These are phyloP conservation scores for Gastrolobium bilobum DNA, from an alignment of 306 rosid species.

Conservation along the genomic window DNA sequence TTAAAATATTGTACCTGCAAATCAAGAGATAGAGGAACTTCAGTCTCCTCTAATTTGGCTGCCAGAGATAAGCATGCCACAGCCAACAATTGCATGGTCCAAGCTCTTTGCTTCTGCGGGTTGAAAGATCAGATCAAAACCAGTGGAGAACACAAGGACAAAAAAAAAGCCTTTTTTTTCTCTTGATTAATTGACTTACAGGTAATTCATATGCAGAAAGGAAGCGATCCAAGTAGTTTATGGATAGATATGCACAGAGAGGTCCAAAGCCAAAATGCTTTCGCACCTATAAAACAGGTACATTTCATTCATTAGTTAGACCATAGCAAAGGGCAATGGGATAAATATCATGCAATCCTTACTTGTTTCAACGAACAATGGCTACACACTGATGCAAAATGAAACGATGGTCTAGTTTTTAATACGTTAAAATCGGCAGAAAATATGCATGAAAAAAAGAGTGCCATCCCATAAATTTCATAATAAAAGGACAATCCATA, in stretches of 20 bases:
- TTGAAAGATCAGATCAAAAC: slow-evolving; percentile 43
- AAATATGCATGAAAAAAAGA: slow-evolving; percentile 16
- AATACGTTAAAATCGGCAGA: background rate
- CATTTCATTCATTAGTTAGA: slow-evolving; percentile 21
- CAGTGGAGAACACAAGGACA: background rate
- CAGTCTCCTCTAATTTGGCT: slow-evolving; percentile 86
- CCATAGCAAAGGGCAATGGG: slow-evolving; percentile 11
- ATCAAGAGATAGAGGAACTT: slow-evolving; percentile 73
- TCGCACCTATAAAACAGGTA: slow-evolving; percentile 65
- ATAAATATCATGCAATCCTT: too few species aligned
- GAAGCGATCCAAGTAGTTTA: slow-evolving; percentile 92
- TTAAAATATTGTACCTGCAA: slow-evolving; percentile 67
- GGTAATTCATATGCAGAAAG: slow-evolving; percentile 80
- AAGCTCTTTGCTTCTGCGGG: slow-evolving; percentile 69
- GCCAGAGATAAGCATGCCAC: slow-evolving; percentile 89
- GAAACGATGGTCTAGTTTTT: background rate
- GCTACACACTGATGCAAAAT: background rate
- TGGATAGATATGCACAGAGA: slow-evolving; percentile 76
- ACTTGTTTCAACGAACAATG: background rate
- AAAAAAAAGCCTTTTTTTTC: background rate
- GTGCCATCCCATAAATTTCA: background rate
- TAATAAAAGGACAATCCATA: slow-evolving; percentile 10
- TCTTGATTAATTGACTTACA: slow-evolving; percentile 61
- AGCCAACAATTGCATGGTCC: slow-evolving; percentile 93
- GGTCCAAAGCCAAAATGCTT: slow-evolving; percentile 86